Base-by-base conservation (phyloP, 176 grass and related monocot genomes). In the Oryza glaberrima region DNA sequence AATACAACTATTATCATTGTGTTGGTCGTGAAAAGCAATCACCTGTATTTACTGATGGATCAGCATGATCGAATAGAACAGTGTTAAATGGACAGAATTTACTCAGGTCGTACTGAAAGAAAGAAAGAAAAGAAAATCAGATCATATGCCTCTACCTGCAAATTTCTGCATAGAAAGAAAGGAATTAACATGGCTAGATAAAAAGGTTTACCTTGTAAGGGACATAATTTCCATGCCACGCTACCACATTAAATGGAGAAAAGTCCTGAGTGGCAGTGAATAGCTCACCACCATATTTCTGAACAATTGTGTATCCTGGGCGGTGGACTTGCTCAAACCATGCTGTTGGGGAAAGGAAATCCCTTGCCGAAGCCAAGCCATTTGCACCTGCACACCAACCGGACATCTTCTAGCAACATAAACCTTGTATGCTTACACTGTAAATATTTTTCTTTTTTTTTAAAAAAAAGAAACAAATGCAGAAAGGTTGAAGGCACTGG, bases 161-260 rank as follows among this genome's bases (percentile, higher is more conserved):
- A 19, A 46, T 73, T 48, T 28, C 2, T 48, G 14, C 28, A 47
- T 11, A 47, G 12, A 40, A 14, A 47, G 17, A 11, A 13, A 68
- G 81, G 81, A 73, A 88, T 26, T 28, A 14, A 45, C 26, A 28
- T 1, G 30, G 65, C 35, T 19, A 13, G 34, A 48, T 82, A 34
- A 52, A 77, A 77, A 20, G 20, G 44, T 74, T 4, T 90, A 98
- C 96, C 91, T 98, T 98, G 73, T 89, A 98, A 43, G 96, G 96
- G 56, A 87, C 91, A 94, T 95, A 98, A 81, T 98, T 98, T 43
- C 96, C 96, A 65, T 98, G 96, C 96, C 96, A 98, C 0, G 96
- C 96, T 5, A 98, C 93, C 47, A 98, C 96, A 66, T 98, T 94
- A 78, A 98, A 95, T 13, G 93, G 96, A 45, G 93, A 94, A 48